Percentiles rank a stretch among this genome's conserved stretches.
Conservation (phyloP, 768 basidiomycete species). For the Leccinum uliginosum region DNA sequence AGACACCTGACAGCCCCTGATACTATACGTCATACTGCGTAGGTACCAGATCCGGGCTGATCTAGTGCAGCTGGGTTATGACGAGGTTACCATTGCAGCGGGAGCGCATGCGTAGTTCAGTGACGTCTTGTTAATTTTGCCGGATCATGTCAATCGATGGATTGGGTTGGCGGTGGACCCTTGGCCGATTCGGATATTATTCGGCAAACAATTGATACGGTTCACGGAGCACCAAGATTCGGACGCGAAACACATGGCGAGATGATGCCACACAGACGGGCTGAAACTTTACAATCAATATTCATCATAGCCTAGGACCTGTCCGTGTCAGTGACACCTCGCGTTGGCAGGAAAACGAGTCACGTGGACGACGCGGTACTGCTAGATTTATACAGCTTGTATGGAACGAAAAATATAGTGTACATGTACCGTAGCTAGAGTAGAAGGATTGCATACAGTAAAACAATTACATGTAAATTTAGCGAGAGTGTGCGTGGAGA, state of each 20-base stretch:
- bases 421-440: background rate
- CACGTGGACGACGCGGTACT: background rate
- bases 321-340: slow-evolving; percentile 3
- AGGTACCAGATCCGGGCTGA: no score
- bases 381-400: background rate
- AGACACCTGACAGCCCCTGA: no score
- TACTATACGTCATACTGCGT: no score
- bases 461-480: background rate
- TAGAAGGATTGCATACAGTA: background rate
- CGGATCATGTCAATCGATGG: slow-evolving; percentile 25
- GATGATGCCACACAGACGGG: slow-evolving; percentile 1
- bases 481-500: background rate
- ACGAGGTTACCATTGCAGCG: no score
- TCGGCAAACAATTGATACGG: slow-evolving; percentile 18
- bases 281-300: background rate
- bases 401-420: background rate
- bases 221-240: slow-evolving; percentile 15
- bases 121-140: slow-evolving; percentile 34
- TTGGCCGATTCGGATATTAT: slow-evolving; percentile 9
- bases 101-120: slow-evolving; percentile 32
- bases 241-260: background rate
- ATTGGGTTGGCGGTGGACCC: slow-evolving; percentile 20
- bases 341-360: background rate
- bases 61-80: no score
- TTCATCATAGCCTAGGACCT: background rate